Evolutionary conservation across 805 yeast genomes (phyloP).

Genomic region (Jamesozyma hellenica): DNA sequence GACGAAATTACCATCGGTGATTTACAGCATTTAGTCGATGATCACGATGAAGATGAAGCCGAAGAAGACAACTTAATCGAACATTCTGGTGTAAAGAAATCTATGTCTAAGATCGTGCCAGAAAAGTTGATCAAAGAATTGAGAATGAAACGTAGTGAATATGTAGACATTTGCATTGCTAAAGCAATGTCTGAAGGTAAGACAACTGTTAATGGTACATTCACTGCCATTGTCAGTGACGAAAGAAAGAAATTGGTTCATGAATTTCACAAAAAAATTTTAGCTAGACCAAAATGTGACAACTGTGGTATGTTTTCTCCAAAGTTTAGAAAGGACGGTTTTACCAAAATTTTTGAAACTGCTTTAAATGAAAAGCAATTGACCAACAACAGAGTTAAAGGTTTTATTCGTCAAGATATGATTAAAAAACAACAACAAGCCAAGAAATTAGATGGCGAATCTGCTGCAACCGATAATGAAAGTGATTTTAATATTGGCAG

Average conservation of each 20-base stretch:
- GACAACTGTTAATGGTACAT: slow-evolving; percentile 53
- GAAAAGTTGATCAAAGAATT: slow-evolving; percentile 31
- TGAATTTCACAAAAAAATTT: slow-evolving; percentile 62
- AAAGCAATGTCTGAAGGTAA: slow-evolving; percentile 69
- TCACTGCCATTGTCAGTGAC: slow-evolving; percentile 77
- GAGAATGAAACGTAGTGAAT: slow-evolving; percentile 51
- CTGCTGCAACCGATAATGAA: slow-evolving; percentile 12
- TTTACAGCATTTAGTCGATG: slow-evolving; percentile 19
- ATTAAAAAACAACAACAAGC: slow-evolving; percentile 34
- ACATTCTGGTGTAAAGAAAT: slow-evolving; percentile 12
- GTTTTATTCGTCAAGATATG: slow-evolving; percentile 64
- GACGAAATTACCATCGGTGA: slow-evolving; percentile 44
- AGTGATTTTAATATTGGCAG: slow-evolving; percentile 28
- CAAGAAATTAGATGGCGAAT: slow-evolving; percentile 22
- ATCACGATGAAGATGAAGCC: slow-evolving; percentile 37
- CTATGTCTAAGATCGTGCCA: slow-evolving; percentile 8
- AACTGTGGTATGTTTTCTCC: slow-evolving; percentile 96
- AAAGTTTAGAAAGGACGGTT: slow-evolving; percentile 88
- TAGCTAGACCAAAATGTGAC: slow-evolving; percentile 80
- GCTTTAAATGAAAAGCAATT: slow-evolving; percentile 74
- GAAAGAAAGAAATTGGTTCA: slow-evolving; percentile 70
- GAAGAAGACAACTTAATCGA: slow-evolving; percentile 38
- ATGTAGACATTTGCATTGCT: slow-evolving; percentile 60
- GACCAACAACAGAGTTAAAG: slow-evolving; percentile 74
- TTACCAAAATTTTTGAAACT: slow-evolving; percentile 82